Percentiles rank a stretch among this genome's conserved stretches.
Evolutionary conservation across 2,329 filamentous ascomycete species (phyloP).

Genomic region (Diatrype stigma): DNA sequence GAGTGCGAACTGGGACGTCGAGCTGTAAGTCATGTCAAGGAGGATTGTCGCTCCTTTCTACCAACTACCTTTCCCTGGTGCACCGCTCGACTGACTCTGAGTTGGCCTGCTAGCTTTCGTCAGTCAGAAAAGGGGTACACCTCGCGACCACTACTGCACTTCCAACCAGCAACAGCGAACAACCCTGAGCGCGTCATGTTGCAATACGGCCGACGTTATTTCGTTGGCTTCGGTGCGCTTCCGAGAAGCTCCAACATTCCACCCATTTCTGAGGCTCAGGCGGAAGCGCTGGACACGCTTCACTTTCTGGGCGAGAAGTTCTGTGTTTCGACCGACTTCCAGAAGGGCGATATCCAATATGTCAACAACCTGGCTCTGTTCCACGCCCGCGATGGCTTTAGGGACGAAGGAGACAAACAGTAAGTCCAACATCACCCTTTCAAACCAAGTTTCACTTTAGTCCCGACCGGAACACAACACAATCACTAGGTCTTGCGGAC

Average conservation of each 20-base stretch:
- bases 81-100: too few relatives aligned
- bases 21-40: slow-evolving; percentile 31
- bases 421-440: slow-evolving; percentile 24
- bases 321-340: slow-evolving; percentile 40
- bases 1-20: slow-evolving; percentile 46
- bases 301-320: slow-evolving; percentile 46
- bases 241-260: slow-evolving; percentile 52
- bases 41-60: too few relatives aligned
- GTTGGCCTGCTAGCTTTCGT: slow-evolving; percentile 45
- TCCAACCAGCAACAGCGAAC: slow-evolving; percentile 43
- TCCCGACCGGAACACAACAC: slow-evolving; percentile 30
- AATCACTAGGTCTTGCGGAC: too few relatives aligned
- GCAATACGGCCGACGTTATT: slow-evolving; percentile 56
- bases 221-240: slow-evolving; percentile 53
- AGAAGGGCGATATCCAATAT: slow-evolving; percentile 50
- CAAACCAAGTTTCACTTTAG: slow-evolving; percentile 27
- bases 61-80: too few relatives aligned
- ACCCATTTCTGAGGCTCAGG: slow-evolving; percentile 49
- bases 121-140: slow-evolving; percentile 42
- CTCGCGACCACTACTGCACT: slow-evolving; percentile 50
- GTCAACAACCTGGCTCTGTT: slow-evolving; percentile 53
- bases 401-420: slow-evolving; percentile 38
- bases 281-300: slow-evolving; percentile 48
- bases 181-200: slow-evolving; percentile 52
- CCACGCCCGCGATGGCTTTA: slow-evolving; percentile 48